Evolutionary conservation across 2,329 filamentous ascomycete species (phyloP), one percentile per base, ranked within the genome.

Genomic region (Cytospora chrysosperma): DNA sequence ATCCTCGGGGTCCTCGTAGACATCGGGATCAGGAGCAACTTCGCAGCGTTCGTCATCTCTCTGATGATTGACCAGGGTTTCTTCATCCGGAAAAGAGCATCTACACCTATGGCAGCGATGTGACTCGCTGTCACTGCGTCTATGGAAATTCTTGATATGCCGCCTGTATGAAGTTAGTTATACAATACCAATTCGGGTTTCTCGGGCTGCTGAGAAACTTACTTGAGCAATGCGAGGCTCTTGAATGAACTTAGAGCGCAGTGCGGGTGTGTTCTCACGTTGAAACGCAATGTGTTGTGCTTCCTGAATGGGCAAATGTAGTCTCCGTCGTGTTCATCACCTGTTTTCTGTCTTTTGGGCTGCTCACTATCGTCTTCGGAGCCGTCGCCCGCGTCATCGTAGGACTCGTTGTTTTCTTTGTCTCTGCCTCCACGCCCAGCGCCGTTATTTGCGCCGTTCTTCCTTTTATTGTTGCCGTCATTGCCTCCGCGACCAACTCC

Each of bases 171-270:
- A 0, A 26, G 32, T 58, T 13, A 62, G 43, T 8, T 8, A 21
- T 9, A 24, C 12, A n/a, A 40, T 1, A 1, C 2, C 4, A n/a
- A 8, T 1, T 8, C 8, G 5, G 6, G 8, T n/a, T 7, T 1
- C 12, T 19, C 4, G 9, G 2, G 1, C 21, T 2, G 27, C 2
- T 17, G 1, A 1, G 55, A 2, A 21, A 47, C 60, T 52, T 30
- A 62, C 60, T 62, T 62, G 54, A 62, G 53, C 21, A 58, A n/a
- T n/a, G 60, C 15, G 2, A 62, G 17, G 24, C 19, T 27, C 9
- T 21, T 3, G 4, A 43, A 47, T 21, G 4, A 1, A 15, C 9
- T 15, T 17, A 51, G 19, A 19, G 60, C 60, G 21, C 60, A 62
- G 2, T 17, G 9, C 8, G 1, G 17, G 15, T 62, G 17, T 0